Conservation (phyloP, 768 basidiomycete species). For the Dacryopinax primogenitus region DNA sequence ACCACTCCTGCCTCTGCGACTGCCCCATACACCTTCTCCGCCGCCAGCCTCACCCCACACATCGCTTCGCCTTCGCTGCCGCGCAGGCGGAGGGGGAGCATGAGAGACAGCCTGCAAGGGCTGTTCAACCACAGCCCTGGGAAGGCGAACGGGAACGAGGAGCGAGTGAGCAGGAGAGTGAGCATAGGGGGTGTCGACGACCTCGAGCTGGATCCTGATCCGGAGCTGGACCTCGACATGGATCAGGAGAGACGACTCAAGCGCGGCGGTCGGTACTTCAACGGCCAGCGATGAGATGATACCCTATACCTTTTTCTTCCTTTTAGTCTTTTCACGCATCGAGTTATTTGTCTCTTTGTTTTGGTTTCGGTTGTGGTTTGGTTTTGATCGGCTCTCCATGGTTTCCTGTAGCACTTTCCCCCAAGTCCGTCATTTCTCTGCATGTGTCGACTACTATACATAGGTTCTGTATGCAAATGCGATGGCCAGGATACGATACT, state of each 20-base stretch:
- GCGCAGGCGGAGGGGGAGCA: neutral
- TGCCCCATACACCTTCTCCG: neutral
- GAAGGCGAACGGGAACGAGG: neutral
- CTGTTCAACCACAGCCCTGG: neutral
- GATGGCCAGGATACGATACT: too few relatives aligned
- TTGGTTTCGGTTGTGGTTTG: neutral
- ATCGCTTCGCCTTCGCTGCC: neutral
- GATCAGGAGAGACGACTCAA: neutral
- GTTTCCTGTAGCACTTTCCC: neutral
- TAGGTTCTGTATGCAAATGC: neutral
- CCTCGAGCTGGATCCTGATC: neutral
- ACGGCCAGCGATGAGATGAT: neutral
- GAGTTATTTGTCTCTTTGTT: neutral
- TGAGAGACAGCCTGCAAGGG: neutral
- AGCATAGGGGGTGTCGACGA: neutral
- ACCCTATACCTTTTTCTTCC: neutral
- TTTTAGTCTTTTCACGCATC: neutral
- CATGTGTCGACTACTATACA: conserved; percentile 8
- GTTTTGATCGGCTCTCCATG: neutral
- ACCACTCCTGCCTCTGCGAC: neutral
- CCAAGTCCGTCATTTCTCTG: neutral
- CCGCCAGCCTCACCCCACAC: neutral
- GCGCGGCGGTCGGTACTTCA: neutral
- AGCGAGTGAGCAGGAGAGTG: neutral
- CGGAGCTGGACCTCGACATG: neutral